Base-by-base conservation (phyloP, 805 yeast species). In the Suhomyces kilbournensis region DNA sequence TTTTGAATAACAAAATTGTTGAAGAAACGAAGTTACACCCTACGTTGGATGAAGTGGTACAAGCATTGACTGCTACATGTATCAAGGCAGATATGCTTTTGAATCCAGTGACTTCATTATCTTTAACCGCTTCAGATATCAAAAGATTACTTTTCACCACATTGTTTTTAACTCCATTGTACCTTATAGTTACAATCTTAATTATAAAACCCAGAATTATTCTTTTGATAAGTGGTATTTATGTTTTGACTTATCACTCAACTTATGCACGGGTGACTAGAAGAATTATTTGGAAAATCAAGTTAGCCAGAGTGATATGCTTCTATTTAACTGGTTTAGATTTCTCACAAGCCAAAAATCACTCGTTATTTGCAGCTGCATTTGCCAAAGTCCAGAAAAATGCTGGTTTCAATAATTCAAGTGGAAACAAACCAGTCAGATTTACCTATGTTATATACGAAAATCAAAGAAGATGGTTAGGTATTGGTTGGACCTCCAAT, bases 401-500 rank as follows among this genome's bases (percentile, higher is more conserved):
- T 54, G 63, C 70, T 14, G 67, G 61, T 34, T 57, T 48, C 42
- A 50, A 59, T 48, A 56, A 66, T 17, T 58, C 68, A 9, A 49
- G 58, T 28, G 67, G 64, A 44, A 63, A 63, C 60, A 69, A 74
- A 49, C 82, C 84, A 1, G 91, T 90, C 28, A 72, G 92, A 51
- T 94, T 92, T 69, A 92, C 97, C 4, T 93, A 90, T 69, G 97
- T 90, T 1, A 76, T 94, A 9, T 92, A 85, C 68, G 99, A 93
- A 67, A 93, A 93, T 67, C 98, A 93, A 73, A 83, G 99, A 64
- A 84, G 96, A 62, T 93, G 99, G 99, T 77, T 93, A 39, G 98
- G 97, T 12, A 89, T 93, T 60, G 99, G 99, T 10, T 93, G 99
- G 99, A 93, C 98, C 0, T 78, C 96, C 14, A 91, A 91, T 64